A percentile compares a stretch with the other conserved stretches of the same genome.
phyloP scores from a whole-genome alignment of 2,329 filamentous ascomycete species.

The Clonostachys rosea region DNA sequence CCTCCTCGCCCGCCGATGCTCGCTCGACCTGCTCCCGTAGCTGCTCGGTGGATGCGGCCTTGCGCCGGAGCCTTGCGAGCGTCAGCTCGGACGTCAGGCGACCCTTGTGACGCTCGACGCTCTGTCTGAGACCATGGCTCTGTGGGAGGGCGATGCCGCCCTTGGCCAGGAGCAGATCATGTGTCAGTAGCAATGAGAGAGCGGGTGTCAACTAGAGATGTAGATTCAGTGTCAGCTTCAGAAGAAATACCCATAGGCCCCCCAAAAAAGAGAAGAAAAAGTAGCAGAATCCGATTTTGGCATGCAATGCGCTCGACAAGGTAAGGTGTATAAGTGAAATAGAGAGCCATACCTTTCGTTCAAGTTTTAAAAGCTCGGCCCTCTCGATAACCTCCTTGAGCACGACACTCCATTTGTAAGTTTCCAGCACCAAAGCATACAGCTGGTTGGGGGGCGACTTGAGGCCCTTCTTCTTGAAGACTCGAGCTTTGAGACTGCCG shows the following conservation, averaged over 20 bases:
- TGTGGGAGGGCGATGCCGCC: constrained; percentile 76
- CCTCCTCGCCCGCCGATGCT: constrained; percentile 40
- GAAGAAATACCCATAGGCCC: no score
- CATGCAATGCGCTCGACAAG: no score
- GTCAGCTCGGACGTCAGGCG: constrained; percentile 79
- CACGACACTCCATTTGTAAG: constrained; percentile 84
- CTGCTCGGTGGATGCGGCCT: constrained; percentile 62
- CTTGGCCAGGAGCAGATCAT: constrained; percentile 82
- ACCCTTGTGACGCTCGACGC: constrained; percentile 76
- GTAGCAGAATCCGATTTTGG: not conserved
- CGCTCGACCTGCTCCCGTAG: constrained; percentile 56
- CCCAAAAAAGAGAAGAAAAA: not conserved
- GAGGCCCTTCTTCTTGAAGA: constrained; percentile 69
- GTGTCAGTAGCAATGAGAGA: constrained; percentile 75
- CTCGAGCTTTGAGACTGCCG: constrained; percentile 82
- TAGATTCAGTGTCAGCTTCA: constrained; percentile 8
- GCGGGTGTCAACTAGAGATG: constrained; percentile 66
- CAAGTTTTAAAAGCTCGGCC: constrained; percentile 68
- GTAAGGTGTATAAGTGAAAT: not conserved
- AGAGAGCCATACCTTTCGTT: constrained; percentile 66
- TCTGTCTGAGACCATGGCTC: constrained; percentile 70
- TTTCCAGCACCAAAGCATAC: constrained; percentile 82
- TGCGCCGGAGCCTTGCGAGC: constrained; percentile 68
- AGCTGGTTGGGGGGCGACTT: constrained; percentile 79
- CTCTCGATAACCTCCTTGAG: constrained; percentile 87